Evolutionary conservation across 2,329 filamentous ascomycete genomes (phyloP).

Genomic region (Fusarium oxysporum): DNA sequence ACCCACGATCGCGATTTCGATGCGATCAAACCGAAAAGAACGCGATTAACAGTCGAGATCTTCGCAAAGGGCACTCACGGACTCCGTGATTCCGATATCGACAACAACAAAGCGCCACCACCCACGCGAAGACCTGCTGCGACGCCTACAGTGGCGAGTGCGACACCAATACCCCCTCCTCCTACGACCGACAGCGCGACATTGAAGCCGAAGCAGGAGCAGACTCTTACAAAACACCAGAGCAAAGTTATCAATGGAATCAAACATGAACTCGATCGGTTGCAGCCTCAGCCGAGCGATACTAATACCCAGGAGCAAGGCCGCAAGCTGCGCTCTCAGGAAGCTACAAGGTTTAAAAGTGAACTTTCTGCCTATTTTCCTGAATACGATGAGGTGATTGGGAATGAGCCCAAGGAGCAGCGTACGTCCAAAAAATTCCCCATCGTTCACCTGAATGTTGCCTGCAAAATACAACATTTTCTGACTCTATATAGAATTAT

Average conservation of each 20-base stretch:
- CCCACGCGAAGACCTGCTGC: slow-evolving; percentile 43
- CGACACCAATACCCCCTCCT: slow-evolving; percentile 31
- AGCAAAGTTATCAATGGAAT: slow-evolving; percentile 71
- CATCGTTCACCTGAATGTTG: slow-evolving; percentile 25
- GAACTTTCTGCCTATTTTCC: slow-evolving; percentile 91
- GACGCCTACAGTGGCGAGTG: slow-evolving; percentile 37
- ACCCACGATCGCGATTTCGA: slow-evolving; percentile 58
- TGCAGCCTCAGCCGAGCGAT: slow-evolving; percentile 62
- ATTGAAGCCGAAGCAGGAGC: slow-evolving; percentile 41
- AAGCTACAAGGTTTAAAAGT: slow-evolving; percentile 88
- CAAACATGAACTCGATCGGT: slow-evolving; percentile 68
- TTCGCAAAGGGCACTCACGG: slow-evolving; percentile 50
- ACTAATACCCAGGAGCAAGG: slow-evolving; percentile 69
- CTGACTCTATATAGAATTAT: slow-evolving; percentile 67
- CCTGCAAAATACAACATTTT: not conserved
- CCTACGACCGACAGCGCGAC: slow-evolving; percentile 26
- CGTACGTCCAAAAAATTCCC: slow-evolving; percentile 65
- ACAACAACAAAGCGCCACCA: slow-evolving; percentile 45
- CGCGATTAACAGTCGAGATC: slow-evolving; percentile 66
- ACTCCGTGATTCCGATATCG: slow-evolving; percentile 32
- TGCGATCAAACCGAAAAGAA: slow-evolving; percentile 60
- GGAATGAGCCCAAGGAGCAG: slow-evolving; percentile 81
- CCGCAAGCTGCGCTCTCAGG: slow-evolving; percentile 85
- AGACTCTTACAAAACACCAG: slow-evolving; percentile 61
- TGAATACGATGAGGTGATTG: slow-evolving; percentile 94